Base-by-base conservation (phyloP, 148 eudicot genomes). In the Amaranthus cruentus region DNA sequence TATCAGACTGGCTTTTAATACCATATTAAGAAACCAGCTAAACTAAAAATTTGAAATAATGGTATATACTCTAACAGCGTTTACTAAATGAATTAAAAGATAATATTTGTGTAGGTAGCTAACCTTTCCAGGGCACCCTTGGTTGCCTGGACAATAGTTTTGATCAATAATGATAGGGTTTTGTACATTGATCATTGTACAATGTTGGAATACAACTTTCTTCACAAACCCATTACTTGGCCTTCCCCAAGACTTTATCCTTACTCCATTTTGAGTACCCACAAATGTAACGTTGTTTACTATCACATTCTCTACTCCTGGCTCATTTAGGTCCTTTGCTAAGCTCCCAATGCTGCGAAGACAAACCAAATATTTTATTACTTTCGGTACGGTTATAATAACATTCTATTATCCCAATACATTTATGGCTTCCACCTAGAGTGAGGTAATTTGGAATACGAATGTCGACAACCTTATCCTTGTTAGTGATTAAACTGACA, bases 121-220 rank as follows among this genome's bases (percentile, higher is more conserved):
- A 44, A 77, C 76, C 82, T 54, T 55, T 69, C 57, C 61, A 12
- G 85, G 85, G 15, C 85, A 85, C 9, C 65, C 73, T 9, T 58
- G 38, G 48, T 77, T 72, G 61, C 51, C 9, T 1, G 87, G 87
- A 47, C 85, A 85, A 53, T 85, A 85, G 14, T 72, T 82, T 55
- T 85, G 85, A 69, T 85, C 83, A 43, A 85, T 85, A 9, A 85
- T 75, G 2, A 85, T 80, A 0, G 87, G 87, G 12, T 82, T 79
- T 55, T 75, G 60, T 55, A 78, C 87, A 61, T 82, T 78, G 4
- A 68, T 66, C 87, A 85, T 82, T 0, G 68, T 73, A 11, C 76
- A 21, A 52, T 85, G 81, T 56, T 85, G 81, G 55, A 85, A 82
- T 2, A 59, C 48, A 7, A 82, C 77, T 14, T 75, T 44, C 21